Percentiles rank a stretch among this genome's conserved stretches.
These are phyloP conservation scores for Backusella tuberculispora DNA, from an alignment of 192 early-diverging fungal species.

Conservation along the genomic window DNA sequence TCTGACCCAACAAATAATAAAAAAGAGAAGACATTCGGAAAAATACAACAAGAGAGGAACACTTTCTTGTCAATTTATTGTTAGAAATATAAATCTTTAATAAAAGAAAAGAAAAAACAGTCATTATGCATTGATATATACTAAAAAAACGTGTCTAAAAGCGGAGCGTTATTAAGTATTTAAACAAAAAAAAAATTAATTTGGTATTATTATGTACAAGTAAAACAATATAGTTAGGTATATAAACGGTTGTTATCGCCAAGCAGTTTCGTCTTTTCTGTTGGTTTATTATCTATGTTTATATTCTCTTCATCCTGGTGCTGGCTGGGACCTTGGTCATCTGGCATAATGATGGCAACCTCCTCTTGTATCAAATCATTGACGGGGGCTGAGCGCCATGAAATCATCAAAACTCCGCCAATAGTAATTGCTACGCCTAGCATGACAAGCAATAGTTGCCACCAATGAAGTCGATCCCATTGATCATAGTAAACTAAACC, in stretches of 20 bases:
- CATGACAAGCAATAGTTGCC: constrained; percentile 68
- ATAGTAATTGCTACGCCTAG: constrained; percentile 67
- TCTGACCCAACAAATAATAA: constrained; percentile 3
- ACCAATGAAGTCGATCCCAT: constrained; percentile 58
- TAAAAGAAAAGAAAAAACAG: background rate
- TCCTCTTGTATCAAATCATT: constrained; percentile 26
- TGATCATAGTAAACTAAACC: constrained; percentile 84
- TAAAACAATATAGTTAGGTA: background rate
- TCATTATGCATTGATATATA: background rate
- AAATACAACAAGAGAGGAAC: background rate
- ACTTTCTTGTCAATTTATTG: background rate
- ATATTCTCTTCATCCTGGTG: constrained; percentile 10
- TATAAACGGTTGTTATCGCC: background rate
- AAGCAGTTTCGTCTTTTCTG: constrained; percentile 7
- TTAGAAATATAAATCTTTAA: background rate
- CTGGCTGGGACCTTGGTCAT: constrained; percentile 14
- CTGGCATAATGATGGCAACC: constrained; percentile 11
- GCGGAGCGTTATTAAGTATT: background rate
- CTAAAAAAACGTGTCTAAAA: background rate
- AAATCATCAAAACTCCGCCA: constrained; percentile 67
- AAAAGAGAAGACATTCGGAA: background rate
- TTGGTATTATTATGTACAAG: too few relatives aligned
- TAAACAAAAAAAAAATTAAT: too few relatives aligned
- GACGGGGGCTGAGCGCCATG: constrained; percentile 46
- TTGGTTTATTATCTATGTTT: constrained; percentile 9